A percentile compares a stretch with the other conserved stretches of the same genome.
Conservation (phyloP, 352 stramenopile genomes). For the Phytophthora pistaciae region DNA sequence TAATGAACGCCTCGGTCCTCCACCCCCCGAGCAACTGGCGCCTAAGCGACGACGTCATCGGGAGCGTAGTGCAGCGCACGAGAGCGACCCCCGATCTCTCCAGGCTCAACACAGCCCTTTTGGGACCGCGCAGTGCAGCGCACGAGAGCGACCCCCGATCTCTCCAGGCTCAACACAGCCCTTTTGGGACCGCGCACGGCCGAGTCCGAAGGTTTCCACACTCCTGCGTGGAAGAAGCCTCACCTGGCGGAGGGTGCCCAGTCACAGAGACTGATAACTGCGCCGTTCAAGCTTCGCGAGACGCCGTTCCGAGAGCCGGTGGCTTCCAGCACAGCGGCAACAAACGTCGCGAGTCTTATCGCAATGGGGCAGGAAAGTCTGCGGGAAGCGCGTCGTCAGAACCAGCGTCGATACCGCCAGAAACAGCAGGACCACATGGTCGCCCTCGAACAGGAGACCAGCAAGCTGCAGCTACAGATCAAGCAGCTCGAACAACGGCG, state of each 20-base stretch:
- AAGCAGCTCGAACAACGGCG: background rate
- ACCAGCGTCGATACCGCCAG: constrained; percentile 20
- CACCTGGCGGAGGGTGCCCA: background rate
- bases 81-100: background rate
- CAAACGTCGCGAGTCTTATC: background rate
- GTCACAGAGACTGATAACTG: background rate
- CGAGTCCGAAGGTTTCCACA: background rate
- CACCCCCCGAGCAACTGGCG: background rate
- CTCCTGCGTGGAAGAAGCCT: background rate
- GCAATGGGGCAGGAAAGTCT: constrained; percentile 3
- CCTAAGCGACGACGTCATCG: background rate
- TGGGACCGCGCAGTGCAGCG: background rate
- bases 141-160: background rate
- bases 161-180: background rate
- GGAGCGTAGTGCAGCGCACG: background rate
- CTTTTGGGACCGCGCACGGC: background rate
- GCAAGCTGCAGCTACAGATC: constrained; percentile 1
- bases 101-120: background rate
- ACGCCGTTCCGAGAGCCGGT: background rate
- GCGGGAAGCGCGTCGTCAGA: constrained; percentile 3
- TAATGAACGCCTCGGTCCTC: constrained; percentile 1
- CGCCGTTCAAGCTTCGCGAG: background rate
- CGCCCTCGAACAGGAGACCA: background rate
- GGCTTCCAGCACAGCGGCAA: background rate
- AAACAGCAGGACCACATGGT: background rate